Base-by-base conservation (phyloP, 2,329 filamentous ascomycete genomes). In the Curvularia hawaiiensis region DNA sequence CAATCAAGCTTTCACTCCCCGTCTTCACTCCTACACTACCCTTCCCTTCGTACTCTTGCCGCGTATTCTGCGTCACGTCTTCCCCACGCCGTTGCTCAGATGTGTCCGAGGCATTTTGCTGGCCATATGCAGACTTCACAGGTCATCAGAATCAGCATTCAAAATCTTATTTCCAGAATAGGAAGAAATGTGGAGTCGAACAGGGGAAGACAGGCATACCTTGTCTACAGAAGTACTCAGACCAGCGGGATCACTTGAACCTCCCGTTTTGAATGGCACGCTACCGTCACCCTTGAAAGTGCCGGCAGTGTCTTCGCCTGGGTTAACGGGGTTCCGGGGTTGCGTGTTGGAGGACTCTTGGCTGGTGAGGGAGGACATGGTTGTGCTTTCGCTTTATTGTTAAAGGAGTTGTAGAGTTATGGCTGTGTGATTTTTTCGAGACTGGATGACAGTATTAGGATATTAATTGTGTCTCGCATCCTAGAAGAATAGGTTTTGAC, bases 261-360 rank as follows among this genome's bases (percentile, higher is more conserved):
- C 26, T 5, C 53, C 57, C 4, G 52, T 48, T 38, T 58, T 60
- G 30, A 54, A 57, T 0, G 62, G 54, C 9, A 56, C 57, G 9
- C 51, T 59, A 3, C 54, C 14, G 10, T 60, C 52, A 24, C 57
- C 50, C 22, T 58, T 56, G 14, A 48, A 59, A 8, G 50, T 52
- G 14, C 50, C 35, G 11, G 31, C 18, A 11, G 50, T 56, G 11
- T 57, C 39, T 4, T 59, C 28, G 43, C 56, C 28, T 1, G 56
- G 45, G 48, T 61, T 58, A 52, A 56, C 46, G n/a, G 54, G 61
- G 44, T 61, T 54, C n/a, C 58, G 28, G 35, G 54, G 58, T 24
- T 65, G 60, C 26, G 50, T 63, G 44, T 52, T 56, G 22, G 58
- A 52, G 22, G 58, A 63, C 26, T 65, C 56, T 60, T 65, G 62